A percentile compares a stretch with the other conserved stretches of the same genome.
phyloP scores from a whole-genome alignment of 1,284 basidiomycete genomes.

The Puccinia novopanici region DNA sequence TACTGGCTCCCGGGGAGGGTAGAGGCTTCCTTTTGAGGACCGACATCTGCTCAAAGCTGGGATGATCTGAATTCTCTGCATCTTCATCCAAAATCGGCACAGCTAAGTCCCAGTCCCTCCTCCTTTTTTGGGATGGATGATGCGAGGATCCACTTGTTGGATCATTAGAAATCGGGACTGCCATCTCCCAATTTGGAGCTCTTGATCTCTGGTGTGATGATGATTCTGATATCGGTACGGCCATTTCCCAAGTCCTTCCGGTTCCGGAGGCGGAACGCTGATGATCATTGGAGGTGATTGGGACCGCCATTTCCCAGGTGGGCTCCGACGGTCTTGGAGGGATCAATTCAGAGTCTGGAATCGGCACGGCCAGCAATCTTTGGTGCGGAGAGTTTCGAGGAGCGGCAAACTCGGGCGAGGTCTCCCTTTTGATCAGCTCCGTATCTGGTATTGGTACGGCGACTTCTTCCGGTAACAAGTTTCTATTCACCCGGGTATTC shows the following conservation, averaged over 20 bases:
- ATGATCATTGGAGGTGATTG: background rate
- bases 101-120: conserved; percentile 29
- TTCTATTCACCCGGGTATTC: conserved; percentile 8
- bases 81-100: conserved; percentile 20
- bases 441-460: conserved; percentile 40
- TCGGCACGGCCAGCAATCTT: conserved; percentile 26
- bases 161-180: conserved; percentile 31
- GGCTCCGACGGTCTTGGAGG: background rate
- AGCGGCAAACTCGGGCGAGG: background rate
- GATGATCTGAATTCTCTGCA: background rate
- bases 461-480: conserved; percentile 41
- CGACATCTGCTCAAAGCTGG: background rate
- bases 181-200: conserved; percentile 35
- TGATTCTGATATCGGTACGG: conserved; percentile 32
- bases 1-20: background rate
- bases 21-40: background rate
- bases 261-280: background rate
- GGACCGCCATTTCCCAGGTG: conserved; percentile 47
- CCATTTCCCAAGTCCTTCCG: conserved; percentile 25
- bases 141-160: background rate
- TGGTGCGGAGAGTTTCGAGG: conserved; percentile 13
- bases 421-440: conserved; percentile 13
- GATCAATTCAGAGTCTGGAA: conserved; percentile 38
- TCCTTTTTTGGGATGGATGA: background rate
- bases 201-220: background rate